Conservation (phyloP, 2,329 filamentous ascomycete species). For the Microdochium paspali region DNA sequence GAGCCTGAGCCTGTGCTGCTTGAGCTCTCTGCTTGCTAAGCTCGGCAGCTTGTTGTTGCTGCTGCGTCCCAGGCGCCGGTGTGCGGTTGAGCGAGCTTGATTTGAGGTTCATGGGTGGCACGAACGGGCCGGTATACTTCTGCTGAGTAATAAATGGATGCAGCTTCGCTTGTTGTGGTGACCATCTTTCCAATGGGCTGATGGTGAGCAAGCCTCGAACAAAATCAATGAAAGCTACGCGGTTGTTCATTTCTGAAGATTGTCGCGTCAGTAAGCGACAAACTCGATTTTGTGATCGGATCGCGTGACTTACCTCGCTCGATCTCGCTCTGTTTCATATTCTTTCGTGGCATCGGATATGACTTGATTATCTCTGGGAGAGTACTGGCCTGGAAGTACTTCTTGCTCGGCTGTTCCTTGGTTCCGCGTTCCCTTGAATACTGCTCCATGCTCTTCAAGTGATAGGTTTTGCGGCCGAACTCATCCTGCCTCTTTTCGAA, state of each 20-base stretch:
- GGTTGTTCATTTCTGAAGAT: slow-evolving; percentile 87
- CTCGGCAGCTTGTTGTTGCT: slow-evolving; percentile 91
- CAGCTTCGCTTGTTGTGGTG: slow-evolving; percentile 91
- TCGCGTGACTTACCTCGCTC: slow-evolving; percentile 65
- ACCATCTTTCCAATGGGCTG: slow-evolving; percentile 95
- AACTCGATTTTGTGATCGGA: slow-evolving; percentile 6
- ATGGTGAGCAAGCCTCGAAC: slow-evolving; percentile 87
- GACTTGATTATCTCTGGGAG: slow-evolving; percentile 95
- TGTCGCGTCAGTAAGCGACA: not conserved
- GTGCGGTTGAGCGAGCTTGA: slow-evolving; percentile 77
- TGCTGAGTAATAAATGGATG: slow-evolving; percentile 98
- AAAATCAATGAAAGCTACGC: slow-evolving; percentile 95
- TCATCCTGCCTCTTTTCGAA: slow-evolving; percentile 91
- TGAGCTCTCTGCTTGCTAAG: slow-evolving; percentile 84
- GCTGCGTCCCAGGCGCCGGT: slow-evolving; percentile 84
- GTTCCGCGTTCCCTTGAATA: slow-evolving; percentile 92
- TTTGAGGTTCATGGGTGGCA: slow-evolving; percentile 95
- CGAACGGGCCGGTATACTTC: slow-evolving; percentile 92
- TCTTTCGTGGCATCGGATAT: slow-evolving; percentile 97
- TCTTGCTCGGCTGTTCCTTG: slow-evolving; percentile 98
- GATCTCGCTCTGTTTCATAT: slow-evolving; percentile 96
- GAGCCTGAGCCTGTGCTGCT: slow-evolving; percentile 60
- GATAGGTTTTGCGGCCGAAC: slow-evolving; percentile 81
- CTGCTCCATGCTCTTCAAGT: slow-evolving; percentile 95
- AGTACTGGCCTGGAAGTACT: slow-evolving; percentile 93